A percentile compares a stretch with the other conserved stretches of the same genome.
Evolutionary conservation across 257 asterid genomes (phyloP).

Genomic region (Nicotiana paniculata): DNA sequence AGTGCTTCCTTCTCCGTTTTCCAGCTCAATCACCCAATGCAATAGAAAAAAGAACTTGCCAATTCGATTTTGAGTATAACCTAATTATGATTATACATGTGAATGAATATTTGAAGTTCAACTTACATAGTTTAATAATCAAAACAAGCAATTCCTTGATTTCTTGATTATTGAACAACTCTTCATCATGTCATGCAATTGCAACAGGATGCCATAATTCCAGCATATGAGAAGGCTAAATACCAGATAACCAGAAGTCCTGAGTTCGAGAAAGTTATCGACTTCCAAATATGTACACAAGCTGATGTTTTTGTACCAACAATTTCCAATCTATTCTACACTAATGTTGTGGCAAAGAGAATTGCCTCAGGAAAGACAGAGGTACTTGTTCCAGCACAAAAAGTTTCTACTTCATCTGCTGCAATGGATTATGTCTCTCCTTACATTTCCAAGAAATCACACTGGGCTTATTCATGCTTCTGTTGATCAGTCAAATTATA

Average conservation of each 20-base stretch:
- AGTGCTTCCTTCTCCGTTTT: too few relatives aligned
- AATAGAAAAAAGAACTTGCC: too few relatives aligned
- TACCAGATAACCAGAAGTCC: slow-evolving; percentile 9
- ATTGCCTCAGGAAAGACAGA: slow-evolving; percentile 50
- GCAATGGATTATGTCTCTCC: slow-evolving; percentile 24
- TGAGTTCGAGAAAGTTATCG: slow-evolving; percentile 35
- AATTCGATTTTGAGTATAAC: too few relatives aligned
- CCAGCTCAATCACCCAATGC: too few relatives aligned
- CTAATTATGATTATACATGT: too few relatives aligned
- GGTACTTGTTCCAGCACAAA: slow-evolving; percentile 30
- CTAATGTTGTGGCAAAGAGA: slow-evolving; percentile 40
- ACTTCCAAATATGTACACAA: slow-evolving; percentile 32
- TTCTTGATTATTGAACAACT: background rate
- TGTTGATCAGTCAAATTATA: slow-evolving; percentile 21
- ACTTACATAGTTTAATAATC: background rate
- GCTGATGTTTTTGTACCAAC: slow-evolving; percentile 47
- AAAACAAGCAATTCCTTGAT: background rate
- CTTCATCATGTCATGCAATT: background rate
- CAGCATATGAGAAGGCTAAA: slow-evolving; percentile 23
- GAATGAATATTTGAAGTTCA: too few relatives aligned
- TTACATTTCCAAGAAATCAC: slow-evolving; percentile 33
- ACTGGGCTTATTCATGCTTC: slow-evolving; percentile 48
- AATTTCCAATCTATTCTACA: slow-evolving; percentile 29
- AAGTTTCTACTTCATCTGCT: slow-evolving; percentile 10
- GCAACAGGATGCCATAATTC: slow-evolving; percentile 42